Percentiles rank a stretch among this genome's conserved stretches.
These are phyloP conservation scores for Alnus glutinosa DNA, from an alignment of 306 rosid genomes.

Conservation along the genomic window DNA sequence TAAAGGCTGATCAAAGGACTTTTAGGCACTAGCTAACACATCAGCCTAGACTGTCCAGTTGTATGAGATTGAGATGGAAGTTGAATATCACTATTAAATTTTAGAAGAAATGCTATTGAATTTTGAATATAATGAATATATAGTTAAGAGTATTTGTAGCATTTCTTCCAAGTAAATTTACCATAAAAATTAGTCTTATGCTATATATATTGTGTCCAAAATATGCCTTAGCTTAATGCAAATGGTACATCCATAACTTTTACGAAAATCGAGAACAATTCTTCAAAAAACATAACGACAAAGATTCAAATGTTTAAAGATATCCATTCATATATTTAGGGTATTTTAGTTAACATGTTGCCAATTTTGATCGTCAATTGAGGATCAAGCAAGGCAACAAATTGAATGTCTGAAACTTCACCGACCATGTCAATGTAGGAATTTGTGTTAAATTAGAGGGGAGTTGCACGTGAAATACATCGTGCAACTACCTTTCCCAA, in stretches of 20 bases:
- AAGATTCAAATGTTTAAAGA: not conserved
- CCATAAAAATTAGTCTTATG: no score
- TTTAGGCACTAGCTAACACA: no score
- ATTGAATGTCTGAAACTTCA: conserved; percentile 16
- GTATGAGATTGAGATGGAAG: no score
- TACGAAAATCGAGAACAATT: not conserved
- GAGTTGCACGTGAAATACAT: conserved; percentile 25
- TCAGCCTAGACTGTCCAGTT: no score
- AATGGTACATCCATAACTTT: not conserved
- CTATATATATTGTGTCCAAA: no score
- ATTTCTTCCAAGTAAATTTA: no score
- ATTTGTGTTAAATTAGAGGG: not conserved
- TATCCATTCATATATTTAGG: not conserved
- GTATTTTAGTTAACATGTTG: not conserved
- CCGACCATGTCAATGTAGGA: not conserved
- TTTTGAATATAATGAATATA: no score
- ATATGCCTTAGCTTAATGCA: not conserved
- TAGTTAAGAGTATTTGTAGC: no score
- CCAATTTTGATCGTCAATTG: not conserved
- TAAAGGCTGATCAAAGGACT: no score
- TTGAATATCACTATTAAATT: no score
- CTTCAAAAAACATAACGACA: not conserved
- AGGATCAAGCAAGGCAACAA: not conserved
- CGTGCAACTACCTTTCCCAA: conserved; percentile 42
- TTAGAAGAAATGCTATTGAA: no score